Evolutionary conservation across 495 filamentous ascomycete species (phyloP).

Genomic region (Penicillium verhagenii): DNA sequence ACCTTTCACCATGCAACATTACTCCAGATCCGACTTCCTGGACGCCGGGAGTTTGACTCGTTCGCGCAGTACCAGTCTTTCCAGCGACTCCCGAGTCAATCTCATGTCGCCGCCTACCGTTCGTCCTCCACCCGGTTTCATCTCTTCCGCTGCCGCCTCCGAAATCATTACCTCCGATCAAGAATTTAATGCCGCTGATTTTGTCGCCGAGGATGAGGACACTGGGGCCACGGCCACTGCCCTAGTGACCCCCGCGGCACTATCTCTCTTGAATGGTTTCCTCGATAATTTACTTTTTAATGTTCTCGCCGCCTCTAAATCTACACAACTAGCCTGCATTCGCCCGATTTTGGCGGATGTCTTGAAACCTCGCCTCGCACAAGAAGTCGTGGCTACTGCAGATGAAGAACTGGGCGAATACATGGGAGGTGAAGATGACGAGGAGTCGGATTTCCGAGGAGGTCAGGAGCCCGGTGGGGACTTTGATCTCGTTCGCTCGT

Average conservation of each 20-base stretch:
- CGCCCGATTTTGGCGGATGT: conserved; percentile 84
- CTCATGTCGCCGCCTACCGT: conserved; percentile 66
- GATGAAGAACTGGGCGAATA: conserved; percentile 91
- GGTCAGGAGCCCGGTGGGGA: conserved; percentile 52
- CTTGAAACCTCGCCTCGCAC: conserved; percentile 82
- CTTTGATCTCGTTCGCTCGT: conserved; percentile 84
- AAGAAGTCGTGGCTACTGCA: conserved; percentile 80
- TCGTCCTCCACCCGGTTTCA: conserved; percentile 80
- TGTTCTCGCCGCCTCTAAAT: conserved; percentile 75
- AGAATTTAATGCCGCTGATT: conserved; percentile 65
- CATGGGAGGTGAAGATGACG: conserved; percentile 71
- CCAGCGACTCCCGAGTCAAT: conserved; percentile 43
- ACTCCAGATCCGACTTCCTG: conserved; percentile 37
- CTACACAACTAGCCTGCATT: conserved; percentile 74
- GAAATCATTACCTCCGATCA: conserved; percentile 90
- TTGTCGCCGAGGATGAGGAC: conserved; percentile 62
- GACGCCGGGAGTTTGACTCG: conserved; percentile 35
- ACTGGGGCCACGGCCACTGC: conserved; percentile 56
- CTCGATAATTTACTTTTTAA: conserved; percentile 91
- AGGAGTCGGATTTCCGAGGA: conserved; percentile 59
- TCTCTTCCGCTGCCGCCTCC: conserved; percentile 83
- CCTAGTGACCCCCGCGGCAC: conserved; percentile 70
- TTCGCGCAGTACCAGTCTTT: conserved; percentile 46
- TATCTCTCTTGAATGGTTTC: conserved; percentile 85
- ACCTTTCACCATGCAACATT: conserved; percentile 30